A percentile compares a stretch with the other conserved stretches of the same genome.
phyloP scores from a whole-genome alignment of 305 asterid genomes.

The Fraxinus floribunda region DNA sequence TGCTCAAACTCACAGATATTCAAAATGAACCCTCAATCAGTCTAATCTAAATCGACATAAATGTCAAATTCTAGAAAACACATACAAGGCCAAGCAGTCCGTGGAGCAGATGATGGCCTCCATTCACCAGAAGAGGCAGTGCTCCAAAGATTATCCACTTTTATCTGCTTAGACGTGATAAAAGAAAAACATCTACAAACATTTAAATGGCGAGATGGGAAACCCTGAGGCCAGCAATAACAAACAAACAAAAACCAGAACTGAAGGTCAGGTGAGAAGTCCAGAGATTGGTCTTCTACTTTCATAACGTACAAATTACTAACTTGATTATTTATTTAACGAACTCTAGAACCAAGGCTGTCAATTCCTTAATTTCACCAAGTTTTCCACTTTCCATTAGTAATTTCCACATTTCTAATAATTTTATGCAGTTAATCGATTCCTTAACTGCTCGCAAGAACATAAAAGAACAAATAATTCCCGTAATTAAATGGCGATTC shows the following conservation, averaged over 20 bases:
- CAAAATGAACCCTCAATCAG: background rate
- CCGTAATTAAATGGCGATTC: background rate
- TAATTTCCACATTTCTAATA: background rate
- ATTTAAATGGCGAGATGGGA: background rate
- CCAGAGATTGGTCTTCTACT: background rate
- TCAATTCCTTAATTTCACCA: background rate
- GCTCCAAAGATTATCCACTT: slow-evolving; percentile 73
- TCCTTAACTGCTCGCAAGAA: slow-evolving; percentile 18
- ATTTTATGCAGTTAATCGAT: background rate
- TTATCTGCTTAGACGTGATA: slow-evolving; percentile 48
- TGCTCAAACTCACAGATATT: background rate
- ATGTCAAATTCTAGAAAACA: slow-evolving; percentile 16
- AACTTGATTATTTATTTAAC: background rate
- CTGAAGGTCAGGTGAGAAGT: background rate
- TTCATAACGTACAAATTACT: background rate
- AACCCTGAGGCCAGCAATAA: background rate
- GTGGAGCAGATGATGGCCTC: slow-evolving; percentile 94
- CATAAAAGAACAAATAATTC: slow-evolving; percentile 2
- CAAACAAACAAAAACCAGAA: background rate
- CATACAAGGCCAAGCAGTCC: slow-evolving; percentile 92
- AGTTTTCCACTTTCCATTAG: background rate
- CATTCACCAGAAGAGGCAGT: slow-evolving; percentile 81
- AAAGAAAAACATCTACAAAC: slow-evolving; percentile 21
- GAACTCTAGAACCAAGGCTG: background rate
- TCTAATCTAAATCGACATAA: slow-evolving; percentile 3